Evolutionary conservation across 2,329 filamentous ascomycete genomes (phyloP), one percentile per base, ranked within the genome.

Genomic region (Lomentospora prolificans): DNA sequence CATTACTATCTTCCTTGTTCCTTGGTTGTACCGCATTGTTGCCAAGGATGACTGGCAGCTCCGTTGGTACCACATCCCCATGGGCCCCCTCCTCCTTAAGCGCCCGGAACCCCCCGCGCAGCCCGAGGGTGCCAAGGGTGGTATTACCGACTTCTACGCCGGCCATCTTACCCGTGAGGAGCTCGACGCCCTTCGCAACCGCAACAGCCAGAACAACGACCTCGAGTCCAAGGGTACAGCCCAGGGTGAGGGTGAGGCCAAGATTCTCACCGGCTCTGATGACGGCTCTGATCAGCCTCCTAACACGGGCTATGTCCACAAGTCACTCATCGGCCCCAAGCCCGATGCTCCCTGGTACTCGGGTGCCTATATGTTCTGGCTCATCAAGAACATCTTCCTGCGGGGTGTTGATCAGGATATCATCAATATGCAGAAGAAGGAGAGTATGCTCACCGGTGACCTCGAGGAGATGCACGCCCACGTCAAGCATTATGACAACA

Each of bases 391-490:
- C 28, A 85, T 77, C 56, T 64, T 75, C 14, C 79, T 90, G 55
- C 91, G 91, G 66, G 88, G 88, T 68, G 66, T 86, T 25, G 76
- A 90, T 77, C 91, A 90, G 72, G 88, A 92, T 62, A 91, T 91
- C 64, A 87, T 90, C 76, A 77, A 80, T 51, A 84, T 85, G 6
- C 87, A 90, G 74, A 75, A 75, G 53, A 87, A 87, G 65, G 77
- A 65, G 55, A 63, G 63, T 4, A 61, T 75, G 54, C 68, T 78
- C 57, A 72, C 69, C 9, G 76, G 76, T 39, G 61, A 70, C 30
- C 66, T 70, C 59, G 60, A 68, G 55, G 68, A 70, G 19, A 63
- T 78, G 63, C 75, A 89, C 66, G 73, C 74, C 27, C 67, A 78
- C 56, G 84, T 84, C 7, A 67, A 73, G 59, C 85, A 86, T 67